phyloP scores from a whole-genome alignment of 2,329 filamentous ascomycete species.

The Aspergillus awamori region DNA sequence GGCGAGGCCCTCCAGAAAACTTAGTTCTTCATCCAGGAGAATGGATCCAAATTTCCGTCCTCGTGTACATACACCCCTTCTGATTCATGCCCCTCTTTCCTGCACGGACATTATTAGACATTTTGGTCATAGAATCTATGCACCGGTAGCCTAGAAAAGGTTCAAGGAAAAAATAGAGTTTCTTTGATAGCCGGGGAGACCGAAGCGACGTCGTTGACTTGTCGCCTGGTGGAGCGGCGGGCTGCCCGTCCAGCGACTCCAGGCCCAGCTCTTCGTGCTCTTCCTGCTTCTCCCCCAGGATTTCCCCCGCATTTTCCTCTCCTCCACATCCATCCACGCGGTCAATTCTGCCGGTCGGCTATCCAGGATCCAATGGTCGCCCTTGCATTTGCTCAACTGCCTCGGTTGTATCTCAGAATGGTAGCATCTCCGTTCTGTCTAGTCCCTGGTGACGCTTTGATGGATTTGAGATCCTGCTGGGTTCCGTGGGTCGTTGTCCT shows the following conservation, averaged over 20 bases:
- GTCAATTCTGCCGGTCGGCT: slow-evolving; percentile 12
- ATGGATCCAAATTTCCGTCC: not conserved
- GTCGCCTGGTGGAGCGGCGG: not conserved
- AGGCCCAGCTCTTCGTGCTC: slow-evolving; percentile 11
- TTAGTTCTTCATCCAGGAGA: not conserved
- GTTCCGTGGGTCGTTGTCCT: slow-evolving; percentile 1
- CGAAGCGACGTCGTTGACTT: not conserved
- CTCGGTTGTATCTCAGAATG: slow-evolving; percentile 32
- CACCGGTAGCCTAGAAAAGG: not conserved
- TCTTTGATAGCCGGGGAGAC: not conserved
- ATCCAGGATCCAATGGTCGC: slow-evolving; percentile 4
- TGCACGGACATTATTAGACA: not conserved
- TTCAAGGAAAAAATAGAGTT: not conserved
- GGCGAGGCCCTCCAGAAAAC: not conserved
- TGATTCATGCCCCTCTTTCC: not conserved
- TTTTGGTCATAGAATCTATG: no score
- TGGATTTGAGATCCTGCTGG: not conserved
- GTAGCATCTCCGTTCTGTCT: slow-evolving; percentile 14
- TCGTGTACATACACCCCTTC: not conserved
- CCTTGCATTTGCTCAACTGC: slow-evolving; percentile 19
- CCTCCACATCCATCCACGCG: slow-evolving; percentile 13
- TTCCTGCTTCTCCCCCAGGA: slow-evolving; percentile 29
- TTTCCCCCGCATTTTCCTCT: slow-evolving; percentile 13
- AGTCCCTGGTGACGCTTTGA: slow-evolving; percentile 18
- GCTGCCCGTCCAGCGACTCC: not conserved